Conservation (phyloP, 768 basidiomycete species). For the Leccinum sublutescens region DNA sequence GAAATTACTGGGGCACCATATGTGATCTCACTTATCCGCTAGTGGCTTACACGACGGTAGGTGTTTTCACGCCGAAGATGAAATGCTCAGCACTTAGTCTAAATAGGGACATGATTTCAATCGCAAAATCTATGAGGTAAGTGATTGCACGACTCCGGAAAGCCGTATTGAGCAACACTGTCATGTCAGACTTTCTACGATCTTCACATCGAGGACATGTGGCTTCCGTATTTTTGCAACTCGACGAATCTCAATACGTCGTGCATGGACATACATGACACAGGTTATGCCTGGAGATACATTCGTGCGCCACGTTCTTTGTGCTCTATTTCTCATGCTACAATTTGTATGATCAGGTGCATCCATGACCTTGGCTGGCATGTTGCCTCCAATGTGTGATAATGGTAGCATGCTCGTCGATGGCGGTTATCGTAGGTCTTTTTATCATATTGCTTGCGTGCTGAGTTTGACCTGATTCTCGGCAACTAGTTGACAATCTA, state of each 20-base stretch:
- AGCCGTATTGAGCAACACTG: constrained; percentile 4
- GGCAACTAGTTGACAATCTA: constrained; percentile 73
- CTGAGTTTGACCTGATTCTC: constrained; percentile 4
- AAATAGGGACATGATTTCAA: constrained; percentile 90
- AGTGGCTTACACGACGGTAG: constrained; percentile 72
- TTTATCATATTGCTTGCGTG: not conserved
- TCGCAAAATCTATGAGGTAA: constrained; percentile 87
- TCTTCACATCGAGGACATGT: constrained; percentile 96
- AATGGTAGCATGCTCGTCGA: constrained; percentile 92
- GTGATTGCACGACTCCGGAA: not conserved
- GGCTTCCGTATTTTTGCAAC: constrained; percentile 98
- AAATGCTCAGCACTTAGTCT: constrained; percentile 2
- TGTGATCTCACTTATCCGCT: constrained; percentile 86
- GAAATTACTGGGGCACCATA: constrained; percentile 90
- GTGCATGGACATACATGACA: constrained; percentile 95
- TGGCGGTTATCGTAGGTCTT: constrained; percentile 76
- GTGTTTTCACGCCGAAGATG: constrained; percentile 13
- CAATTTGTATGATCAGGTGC: constrained; percentile 54
- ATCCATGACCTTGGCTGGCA: constrained; percentile 95
- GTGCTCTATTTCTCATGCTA: constrained; percentile 4
- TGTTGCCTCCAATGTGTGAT: constrained; percentile 92
- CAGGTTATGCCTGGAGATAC: constrained; percentile 98
- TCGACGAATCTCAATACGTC: constrained; percentile 97
- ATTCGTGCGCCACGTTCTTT: constrained; percentile 55
- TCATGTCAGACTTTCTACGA: constrained; percentile 77